These are phyloP conservation scores for Botrytis fabae DNA, from an alignment of 2,329 filamentous ascomycete species.

Conservation along the genomic window DNA sequence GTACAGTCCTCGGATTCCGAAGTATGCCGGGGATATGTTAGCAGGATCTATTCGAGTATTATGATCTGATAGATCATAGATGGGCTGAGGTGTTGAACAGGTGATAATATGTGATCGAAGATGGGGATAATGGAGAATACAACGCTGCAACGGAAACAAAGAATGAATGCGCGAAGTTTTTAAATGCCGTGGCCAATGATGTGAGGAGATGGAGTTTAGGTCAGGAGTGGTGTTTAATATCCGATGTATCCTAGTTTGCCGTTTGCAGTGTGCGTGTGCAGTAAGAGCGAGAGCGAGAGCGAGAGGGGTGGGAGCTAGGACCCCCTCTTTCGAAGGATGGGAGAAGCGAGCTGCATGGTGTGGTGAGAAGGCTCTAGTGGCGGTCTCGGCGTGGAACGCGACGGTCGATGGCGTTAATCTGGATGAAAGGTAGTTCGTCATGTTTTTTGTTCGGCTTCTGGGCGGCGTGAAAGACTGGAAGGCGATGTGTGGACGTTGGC, in stretches of 20 bases:
- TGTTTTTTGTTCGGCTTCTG: background rate
- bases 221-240: background rate
- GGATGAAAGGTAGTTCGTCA: background rate
- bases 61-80: constrained; percentile 1
- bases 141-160: background rate
- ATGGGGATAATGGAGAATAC: background rate
- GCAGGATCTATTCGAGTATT: background rate
- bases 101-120: background rate
- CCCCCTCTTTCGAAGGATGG: constrained; percentile 3
- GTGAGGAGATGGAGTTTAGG: background rate
- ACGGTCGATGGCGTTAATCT: background rate
- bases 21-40: background rate
- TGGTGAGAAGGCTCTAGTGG: background rate
- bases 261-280: background rate
- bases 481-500: background rate
- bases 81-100: background rate
- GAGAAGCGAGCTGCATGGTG: constrained; percentile 11
- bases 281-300: constrained; percentile 5
- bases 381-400: background rate
- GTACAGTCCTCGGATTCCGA: background rate
- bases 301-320: constrained; percentile 5
- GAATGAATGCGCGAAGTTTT: background rate
- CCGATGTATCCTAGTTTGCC: background rate
- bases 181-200: background rate
- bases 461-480: background rate